Evolutionary conservation across 2,329 filamentous ascomycete species (phyloP), one percentile per base, ranked within the genome.

Genomic region (Aspergillus sp.): DNA sequence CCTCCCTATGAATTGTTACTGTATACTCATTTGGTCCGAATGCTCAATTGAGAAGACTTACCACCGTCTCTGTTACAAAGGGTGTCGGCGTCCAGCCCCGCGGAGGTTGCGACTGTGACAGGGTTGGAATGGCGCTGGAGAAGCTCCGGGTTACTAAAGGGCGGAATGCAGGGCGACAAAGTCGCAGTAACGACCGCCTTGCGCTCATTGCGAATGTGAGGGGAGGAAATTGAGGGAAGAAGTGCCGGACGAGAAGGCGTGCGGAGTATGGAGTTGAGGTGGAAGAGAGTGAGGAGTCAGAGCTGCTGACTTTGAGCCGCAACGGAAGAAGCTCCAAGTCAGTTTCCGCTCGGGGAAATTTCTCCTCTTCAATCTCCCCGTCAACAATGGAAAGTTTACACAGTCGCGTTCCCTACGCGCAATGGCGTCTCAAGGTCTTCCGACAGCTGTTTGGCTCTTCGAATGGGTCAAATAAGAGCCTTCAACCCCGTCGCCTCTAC

Each of bases 61-160:
- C 83, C 68, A 84, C 79, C 58, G 83, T 84, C 76, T 85, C 83
- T 13, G 82, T 84, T 58, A 85, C 81, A 59, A 81, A 83, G 22
- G 83, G 83, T 34, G 82, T 83, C n/a, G 83, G 83, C 23, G 77
- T 80, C 80, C 80, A 82, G 53, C 71, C 75, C 65, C 74, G 76
- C 66, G 78, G 74, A 63, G 63, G 52, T 55, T 54, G 79, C 73
- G 65, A 60, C 60, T 64, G 68, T 48, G 73, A 71, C 60, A 68
- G 59, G 46, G 67, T 66, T 28, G 68, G 67, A 58, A 65, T 59
- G 59, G 65, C 71, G 69, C 64, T 74, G 13, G 73, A 65, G 60
- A 76, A 76, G 64, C 62, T 72, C 57, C 74, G 71, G 50, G 63
- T 60, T 43, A 64, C 38, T 60, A 23, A 65, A 3, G n/a, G 57